Evolutionary conservation across 148 eudicot species (phyloP).

Genomic region (Linanthus parryae): DNA sequence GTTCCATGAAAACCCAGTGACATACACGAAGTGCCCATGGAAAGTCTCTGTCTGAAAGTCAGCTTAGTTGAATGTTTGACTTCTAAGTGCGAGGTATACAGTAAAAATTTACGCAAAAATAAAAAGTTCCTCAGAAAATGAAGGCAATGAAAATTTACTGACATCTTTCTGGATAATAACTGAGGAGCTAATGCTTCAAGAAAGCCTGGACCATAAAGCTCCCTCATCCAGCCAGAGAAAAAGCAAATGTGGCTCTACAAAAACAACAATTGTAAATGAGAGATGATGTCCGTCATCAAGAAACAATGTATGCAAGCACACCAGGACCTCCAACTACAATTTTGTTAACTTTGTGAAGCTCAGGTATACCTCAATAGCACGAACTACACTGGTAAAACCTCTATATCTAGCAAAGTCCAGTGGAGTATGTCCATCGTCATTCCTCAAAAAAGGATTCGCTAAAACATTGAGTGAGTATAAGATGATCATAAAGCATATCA

Average conservation of each 20-base stretch:
- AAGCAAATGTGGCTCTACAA: conserved; percentile 43
- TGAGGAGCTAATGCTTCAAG: conserved; percentile 43
- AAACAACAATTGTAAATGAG: not conserved
- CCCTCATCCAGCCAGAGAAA: conserved; percentile 46
- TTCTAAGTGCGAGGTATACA: too few species aligned
- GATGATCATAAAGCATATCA: not conserved
- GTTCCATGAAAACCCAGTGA: too few species aligned
- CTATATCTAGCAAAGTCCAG: conserved; percentile 51
- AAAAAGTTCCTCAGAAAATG: too few species aligned
- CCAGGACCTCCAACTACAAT: not conserved
- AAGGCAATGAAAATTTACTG: conserved; percentile 24
- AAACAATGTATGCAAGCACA: not conserved
- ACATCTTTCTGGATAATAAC: conserved; percentile 45
- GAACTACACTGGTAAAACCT: conserved; percentile 43
- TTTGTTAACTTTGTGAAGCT: not conserved
- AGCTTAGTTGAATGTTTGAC: too few species aligned
- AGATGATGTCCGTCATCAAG: not conserved
- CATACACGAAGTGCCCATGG: too few species aligned
- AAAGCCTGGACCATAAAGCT: conserved; percentile 39
- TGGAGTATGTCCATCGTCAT: conserved; percentile 54
- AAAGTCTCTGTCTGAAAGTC: too few species aligned
- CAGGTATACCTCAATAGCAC: conserved; percentile 45
- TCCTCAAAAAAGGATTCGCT: conserved; percentile 50
- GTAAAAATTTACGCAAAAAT: too few species aligned
- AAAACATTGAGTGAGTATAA: conserved; percentile 6